Conservation (phyloP, 345 rosid genomes). For the Corchorus olitorius region DNA sequence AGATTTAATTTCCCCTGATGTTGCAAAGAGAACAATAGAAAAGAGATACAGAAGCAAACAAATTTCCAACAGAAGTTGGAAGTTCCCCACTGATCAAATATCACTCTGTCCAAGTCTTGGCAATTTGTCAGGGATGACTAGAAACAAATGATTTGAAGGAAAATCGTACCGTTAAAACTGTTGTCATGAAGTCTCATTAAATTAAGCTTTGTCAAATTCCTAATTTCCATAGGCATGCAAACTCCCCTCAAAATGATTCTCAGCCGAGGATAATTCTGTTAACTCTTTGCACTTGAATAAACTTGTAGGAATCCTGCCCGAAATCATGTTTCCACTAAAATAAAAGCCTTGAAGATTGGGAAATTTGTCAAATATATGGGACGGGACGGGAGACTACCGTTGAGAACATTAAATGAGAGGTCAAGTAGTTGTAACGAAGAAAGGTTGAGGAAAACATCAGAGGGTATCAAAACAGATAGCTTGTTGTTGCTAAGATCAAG, state of each 20-base stretch:
- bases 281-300: conserved; percentile 1
- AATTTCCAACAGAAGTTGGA: too few species aligned
- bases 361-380: background rate
- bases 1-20: too few species aligned
- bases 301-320: background rate
- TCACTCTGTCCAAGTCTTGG: too few species aligned
- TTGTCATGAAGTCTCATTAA: background rate
- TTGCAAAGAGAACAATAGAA: too few species aligned
- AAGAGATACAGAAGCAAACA: too few species aligned
- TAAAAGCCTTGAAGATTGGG: background rate
- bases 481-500: background rate
- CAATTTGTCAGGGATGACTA: too few species aligned
- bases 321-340: background rate
- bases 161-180: background rate
- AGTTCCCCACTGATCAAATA: too few species aligned
- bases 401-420: background rate
- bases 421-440: background rate
- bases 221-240: background rate
- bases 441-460: background rate
- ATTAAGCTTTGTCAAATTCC: background rate
- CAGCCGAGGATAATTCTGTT: background rate
- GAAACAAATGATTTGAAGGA: too few species aligned
- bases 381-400: background rate
- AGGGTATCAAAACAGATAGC: background rate
- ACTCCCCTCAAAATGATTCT: background rate